Conservation (phyloP, 1,284 basidiomycete species). For the Waitea zeae region DNA sequence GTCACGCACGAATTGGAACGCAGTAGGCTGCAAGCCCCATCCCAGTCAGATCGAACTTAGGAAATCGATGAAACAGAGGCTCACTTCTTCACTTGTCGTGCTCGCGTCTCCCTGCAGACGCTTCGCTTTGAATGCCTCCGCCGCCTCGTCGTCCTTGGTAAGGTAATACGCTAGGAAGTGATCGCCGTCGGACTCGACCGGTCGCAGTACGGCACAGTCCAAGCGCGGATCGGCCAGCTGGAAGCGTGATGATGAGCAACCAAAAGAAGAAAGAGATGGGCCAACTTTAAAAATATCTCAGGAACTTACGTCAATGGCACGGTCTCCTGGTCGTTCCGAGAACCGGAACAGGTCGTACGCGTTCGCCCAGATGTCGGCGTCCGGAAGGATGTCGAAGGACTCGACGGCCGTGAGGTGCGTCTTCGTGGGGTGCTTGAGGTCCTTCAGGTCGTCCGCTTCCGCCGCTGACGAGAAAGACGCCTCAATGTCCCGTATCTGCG, state of each 20-base stretch:
- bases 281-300: no score
- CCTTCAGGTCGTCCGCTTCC: constrained; percentile 36
- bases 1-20: constrained; percentile 62
- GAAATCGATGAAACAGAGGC: constrained; percentile 8
- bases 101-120: constrained; percentile 11
- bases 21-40: constrained; percentile 29
- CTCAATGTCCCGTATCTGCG: constrained; percentile 73
- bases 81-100: constrained; percentile 14
- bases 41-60: constrained; percentile 11
- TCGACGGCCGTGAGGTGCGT: constrained; percentile 62
- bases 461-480: constrained; percentile 53
- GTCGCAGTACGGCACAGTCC: constrained; percentile 73
- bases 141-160: constrained; percentile 59
- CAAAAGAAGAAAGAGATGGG: background rate
- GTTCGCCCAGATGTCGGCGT: constrained; percentile 78
- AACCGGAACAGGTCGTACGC: constrained; percentile 82
- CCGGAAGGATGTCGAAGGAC: constrained; percentile 76
- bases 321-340: constrained; percentile 74
- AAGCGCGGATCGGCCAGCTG: constrained; percentile 61
- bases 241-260: background rate
- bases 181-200: constrained; percentile 74
- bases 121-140: constrained; percentile 36
- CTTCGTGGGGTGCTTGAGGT: constrained; percentile 68
- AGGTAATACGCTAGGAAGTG: constrained; percentile 84
- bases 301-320: constrained; percentile 35